Evolutionary conservation across 371 early-diverging fungal genomes (phyloP), one percentile per base, ranked within the genome.

Genomic region (Sporodiniella umbellata): DNA sequence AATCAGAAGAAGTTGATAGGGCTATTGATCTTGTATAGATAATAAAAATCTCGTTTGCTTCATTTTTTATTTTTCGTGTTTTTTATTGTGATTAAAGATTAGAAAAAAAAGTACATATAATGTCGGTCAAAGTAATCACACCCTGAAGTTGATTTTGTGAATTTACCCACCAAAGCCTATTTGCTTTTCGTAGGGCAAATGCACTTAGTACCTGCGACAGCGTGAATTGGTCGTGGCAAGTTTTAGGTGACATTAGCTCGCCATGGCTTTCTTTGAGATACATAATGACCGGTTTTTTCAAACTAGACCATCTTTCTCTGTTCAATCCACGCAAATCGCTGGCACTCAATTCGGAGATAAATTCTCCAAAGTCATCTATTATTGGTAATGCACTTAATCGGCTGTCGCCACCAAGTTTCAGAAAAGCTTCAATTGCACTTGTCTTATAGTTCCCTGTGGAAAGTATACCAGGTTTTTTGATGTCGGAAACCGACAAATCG

Each of bases 291-390:
- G 62, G 75, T 33, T 67, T 72, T 24, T 62, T 65, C 19, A 84
- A 47, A 33, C 65, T 64, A 19, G 66, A 63, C 43, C 76, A 60
- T 12, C 85, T 64, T 14, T 66, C 61, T 42, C 70, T 64, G 49
- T 81, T 85, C 30, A 85, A 52, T 1, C 85, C 85, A 7, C 85
- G 67, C 24, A 85, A 48, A 58, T 85, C 81, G n/a, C 72, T 72
- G 2, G 85, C 77, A 24, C 82, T 81, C 28, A 85, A 63, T 38
- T 80, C 83, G 5, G 75, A 72, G 5, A 85, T 72, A 30, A 85
- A 48, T 2, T 55, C 60, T 18, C 28, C 40, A 1, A 72, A 73
- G 50, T 74, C 66, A 43, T 79, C 76, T 5, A 81, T 64, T 35
- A 85, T 62, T 18, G 80, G 78, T 4, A 83, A 67, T 6, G 79